A percentile compares a stretch with the other conserved stretches of the same genome.
These are phyloP conservation scores for Skeletonema grethae DNA, from an alignment of 108 stramenopile genomes.

Conservation along the genomic window DNA sequence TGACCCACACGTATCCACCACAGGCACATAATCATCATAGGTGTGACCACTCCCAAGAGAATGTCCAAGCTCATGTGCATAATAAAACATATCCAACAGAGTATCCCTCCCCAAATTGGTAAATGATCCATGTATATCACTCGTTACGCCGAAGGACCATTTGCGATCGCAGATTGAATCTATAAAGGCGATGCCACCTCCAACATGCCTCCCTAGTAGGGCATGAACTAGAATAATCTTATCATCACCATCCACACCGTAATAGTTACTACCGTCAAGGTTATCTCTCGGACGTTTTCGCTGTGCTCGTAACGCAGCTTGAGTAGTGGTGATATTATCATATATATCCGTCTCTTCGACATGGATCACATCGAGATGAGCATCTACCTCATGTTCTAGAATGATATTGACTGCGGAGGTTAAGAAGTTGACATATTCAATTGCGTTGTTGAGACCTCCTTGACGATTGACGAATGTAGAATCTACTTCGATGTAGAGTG, in stretches of 20 bases:
- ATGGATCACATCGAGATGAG: conserved; percentile 36
- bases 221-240: conserved; percentile 34
- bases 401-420: conserved; percentile 33
- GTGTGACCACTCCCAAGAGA: conserved; percentile 31
- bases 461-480: conserved; percentile 27
- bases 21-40: conserved; percentile 41
- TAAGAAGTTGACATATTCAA: conserved; percentile 42
- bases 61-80: conserved; percentile 38
- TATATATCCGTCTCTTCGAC: conserved; percentile 27
- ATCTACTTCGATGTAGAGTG: conserved; percentile 30
- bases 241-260: background rate
- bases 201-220: conserved; percentile 30
- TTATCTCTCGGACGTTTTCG: conserved; percentile 8
- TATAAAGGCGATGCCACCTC: conserved; percentile 44
- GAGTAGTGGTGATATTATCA: conserved; percentile 19
- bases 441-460: conserved; percentile 14
- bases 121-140: conserved; percentile 28
- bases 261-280: background rate
- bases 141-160: conserved; percentile 39
- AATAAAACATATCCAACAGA: conserved; percentile 36
- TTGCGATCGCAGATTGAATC: conserved; percentile 30
- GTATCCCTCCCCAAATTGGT: conserved; percentile 13
- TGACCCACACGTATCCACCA: conserved; percentile 27
- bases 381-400: conserved; percentile 42
- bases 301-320: conserved; percentile 23